Evolutionary conservation across 768 basidiomycete species (phyloP).

Genomic region (Mycena albidolilacea): DNA sequence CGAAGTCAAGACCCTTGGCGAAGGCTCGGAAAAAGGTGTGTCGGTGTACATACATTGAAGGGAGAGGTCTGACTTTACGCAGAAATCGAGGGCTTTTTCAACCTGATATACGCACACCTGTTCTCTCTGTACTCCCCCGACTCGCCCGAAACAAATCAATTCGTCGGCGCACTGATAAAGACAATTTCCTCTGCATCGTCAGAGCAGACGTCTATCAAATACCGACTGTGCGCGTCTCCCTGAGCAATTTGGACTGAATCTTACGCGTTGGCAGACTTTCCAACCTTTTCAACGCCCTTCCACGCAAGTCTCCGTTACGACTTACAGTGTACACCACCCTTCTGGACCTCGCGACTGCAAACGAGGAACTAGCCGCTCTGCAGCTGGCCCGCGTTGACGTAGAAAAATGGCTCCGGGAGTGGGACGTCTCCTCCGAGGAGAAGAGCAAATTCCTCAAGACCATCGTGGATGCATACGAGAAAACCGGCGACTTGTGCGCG

Average conservation of each 20-base stretch:
- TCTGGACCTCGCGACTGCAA: constrained; percentile 69
- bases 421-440: constrained; percentile 75
- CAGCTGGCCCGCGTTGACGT: constrained; percentile 72
- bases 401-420: constrained; percentile 85
- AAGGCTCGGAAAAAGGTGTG: constrained; percentile 84
- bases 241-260: constrained; percentile 31
- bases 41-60: background rate
- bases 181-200: constrained; percentile 70
- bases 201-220: constrained; percentile 73
- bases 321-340: constrained; percentile 74
- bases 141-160: constrained; percentile 68
- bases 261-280: constrained; percentile 67
- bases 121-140: constrained; percentile 70
- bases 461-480: constrained; percentile 72
- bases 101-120: constrained; percentile 83
- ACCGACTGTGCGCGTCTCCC: constrained; percentile 74
- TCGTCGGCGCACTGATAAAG: constrained; percentile 64
- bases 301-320: constrained; percentile 76
- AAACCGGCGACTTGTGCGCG: constrained; percentile 74
- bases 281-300: constrained; percentile 85
- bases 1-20: constrained; percentile 79
- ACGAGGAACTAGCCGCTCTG: constrained; percentile 75
- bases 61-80: constrained; percentile 26
- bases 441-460: constrained; percentile 77
- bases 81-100: constrained; percentile 94